A percentile compares a stretch with the other conserved stretches of the same genome.
phyloP scores from a whole-genome alignment of 495 filamentous ascomycete species.

The Penicillium goetzii region DNA sequence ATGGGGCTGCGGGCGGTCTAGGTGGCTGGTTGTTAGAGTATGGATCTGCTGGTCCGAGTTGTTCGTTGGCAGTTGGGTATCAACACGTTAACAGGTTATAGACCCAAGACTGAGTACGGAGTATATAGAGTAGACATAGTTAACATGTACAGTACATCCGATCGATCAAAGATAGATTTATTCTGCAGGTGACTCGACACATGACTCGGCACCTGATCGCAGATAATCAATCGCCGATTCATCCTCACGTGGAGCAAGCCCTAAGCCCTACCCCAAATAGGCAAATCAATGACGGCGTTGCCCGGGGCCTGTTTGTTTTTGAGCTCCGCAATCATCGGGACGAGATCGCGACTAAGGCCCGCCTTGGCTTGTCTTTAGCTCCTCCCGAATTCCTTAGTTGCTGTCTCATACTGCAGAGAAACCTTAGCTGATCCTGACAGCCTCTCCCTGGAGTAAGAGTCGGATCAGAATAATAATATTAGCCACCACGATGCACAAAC shows the following conservation, averaged over 20 bases:
- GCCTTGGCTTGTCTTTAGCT: slow-evolving; percentile 5
- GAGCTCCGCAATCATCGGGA: slow-evolving; percentile 17
- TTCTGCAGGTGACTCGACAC: neutral
- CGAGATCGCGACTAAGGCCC: slow-evolving; percentile 17
- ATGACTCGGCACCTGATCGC: neutral
- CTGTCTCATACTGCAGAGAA: slow-evolving; percentile 7
- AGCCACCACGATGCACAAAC: slow-evolving; percentile 42
- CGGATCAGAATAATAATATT: neutral
- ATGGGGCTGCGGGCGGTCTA: neutral
- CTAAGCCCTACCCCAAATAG: slow-evolving; percentile 28
- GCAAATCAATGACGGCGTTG: slow-evolving; percentile 25
- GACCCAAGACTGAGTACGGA: slow-evolving; percentile 1
- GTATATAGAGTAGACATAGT: neutral
- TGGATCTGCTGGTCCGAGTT: neutral
- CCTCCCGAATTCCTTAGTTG: slow-evolving; percentile 12
- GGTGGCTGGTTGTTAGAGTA: neutral
- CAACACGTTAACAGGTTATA: neutral
- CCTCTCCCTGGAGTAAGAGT: slow-evolving; percentile 10
- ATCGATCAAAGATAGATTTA: too few relatives aligned
- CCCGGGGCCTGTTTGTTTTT: slow-evolving; percentile 36
- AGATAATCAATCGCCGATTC: neutral
- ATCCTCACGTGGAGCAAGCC: slow-evolving; percentile 9
- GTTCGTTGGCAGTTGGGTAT: slow-evolving; percentile 6
- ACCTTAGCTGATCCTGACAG: slow-evolving; percentile 20
- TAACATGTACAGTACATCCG: too few relatives aligned